A percentile compares a stretch with the other conserved stretches of the same genome.
These are phyloP conservation scores for Halophytophthora polymorphica DNA, from an alignment of 352 stramenopile genomes.

Conservation along the genomic window DNA sequence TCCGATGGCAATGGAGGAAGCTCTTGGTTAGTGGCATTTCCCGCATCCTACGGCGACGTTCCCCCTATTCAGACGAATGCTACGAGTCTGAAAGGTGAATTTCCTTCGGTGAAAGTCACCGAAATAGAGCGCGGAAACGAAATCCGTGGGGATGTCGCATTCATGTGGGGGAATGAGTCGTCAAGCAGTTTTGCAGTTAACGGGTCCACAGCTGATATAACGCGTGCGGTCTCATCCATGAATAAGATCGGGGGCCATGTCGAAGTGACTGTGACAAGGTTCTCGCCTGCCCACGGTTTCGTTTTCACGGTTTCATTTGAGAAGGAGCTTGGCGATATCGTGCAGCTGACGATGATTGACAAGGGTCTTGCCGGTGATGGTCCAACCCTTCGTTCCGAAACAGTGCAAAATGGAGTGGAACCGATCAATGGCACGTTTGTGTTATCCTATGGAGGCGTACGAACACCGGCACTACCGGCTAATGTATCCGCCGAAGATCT, in stretches of 20 bases:
- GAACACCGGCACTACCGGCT: conserved; percentile 55
- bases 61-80: conserved; percentile 18
- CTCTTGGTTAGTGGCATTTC: conserved; percentile 48
- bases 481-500: conserved; percentile 87
- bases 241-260: not conserved
- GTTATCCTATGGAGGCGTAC: conserved; percentile 45
- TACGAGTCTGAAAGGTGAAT: conserved; percentile 22
- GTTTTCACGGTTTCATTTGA: conserved; percentile 27
- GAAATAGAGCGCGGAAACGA: conserved; percentile 31
- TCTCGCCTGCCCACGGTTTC: conserved; percentile 14
- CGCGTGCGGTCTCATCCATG: conserved; percentile 9
- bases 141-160: conserved; percentile 24
- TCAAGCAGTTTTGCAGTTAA: conserved; percentile 25
- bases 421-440: conserved; percentile 46
- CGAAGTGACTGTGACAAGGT: not conserved
- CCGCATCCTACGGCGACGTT: conserved; percentile 25
- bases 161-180: conserved; percentile 3
- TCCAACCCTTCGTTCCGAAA: conserved; percentile 18
- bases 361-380: conserved; percentile 21
- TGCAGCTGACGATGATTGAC: conserved; percentile 17
- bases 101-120: conserved; percentile 9
- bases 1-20: conserved; percentile 26
- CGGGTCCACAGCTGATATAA: conserved; percentile 14
- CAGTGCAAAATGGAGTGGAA: conserved; percentile 34
- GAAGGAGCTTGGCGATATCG: conserved; percentile 20